A percentile compares a stretch with the other conserved stretches of the same genome.
phyloP scores from a whole-genome alignment of 2,329 filamentous ascomycete genomes.

The Ampelomyces quisqualis region DNA sequence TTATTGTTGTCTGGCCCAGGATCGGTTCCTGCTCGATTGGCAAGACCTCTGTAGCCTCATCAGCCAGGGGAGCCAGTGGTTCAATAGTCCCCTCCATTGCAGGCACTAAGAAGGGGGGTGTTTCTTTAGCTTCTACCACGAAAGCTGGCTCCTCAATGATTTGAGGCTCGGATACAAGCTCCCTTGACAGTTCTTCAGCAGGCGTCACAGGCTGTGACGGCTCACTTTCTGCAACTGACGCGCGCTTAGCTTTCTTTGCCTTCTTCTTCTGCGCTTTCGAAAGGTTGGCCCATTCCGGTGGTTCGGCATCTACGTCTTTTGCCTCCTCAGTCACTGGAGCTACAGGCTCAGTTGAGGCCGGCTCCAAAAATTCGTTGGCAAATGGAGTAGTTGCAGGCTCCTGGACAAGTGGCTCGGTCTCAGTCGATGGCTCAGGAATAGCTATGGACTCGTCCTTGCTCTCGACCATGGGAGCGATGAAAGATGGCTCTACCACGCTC shows the following conservation, averaged over 20 bases:
- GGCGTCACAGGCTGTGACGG: slow-evolving; percentile 12
- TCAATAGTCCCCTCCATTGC: slow-evolving; percentile 9
- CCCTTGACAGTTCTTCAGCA: slow-evolving; percentile 6
- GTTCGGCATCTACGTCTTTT: slow-evolving; percentile 5
- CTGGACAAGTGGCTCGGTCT: background rate
- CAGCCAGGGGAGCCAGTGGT: no score
- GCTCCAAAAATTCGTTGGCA: background rate
- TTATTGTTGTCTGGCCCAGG: background rate
- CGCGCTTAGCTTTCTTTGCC: slow-evolving; percentile 25
- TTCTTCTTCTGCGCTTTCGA: slow-evolving; percentile 36
- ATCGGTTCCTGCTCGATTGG: background rate
- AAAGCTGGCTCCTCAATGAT: slow-evolving; percentile 4
- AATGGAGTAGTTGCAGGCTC: background rate
- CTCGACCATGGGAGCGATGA: background rate
- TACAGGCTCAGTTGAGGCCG: background rate
- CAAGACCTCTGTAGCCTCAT: background rate
- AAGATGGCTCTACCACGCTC: background rate
- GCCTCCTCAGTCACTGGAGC: background rate
- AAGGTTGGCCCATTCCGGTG: slow-evolving; percentile 15
- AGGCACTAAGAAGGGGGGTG: background rate
- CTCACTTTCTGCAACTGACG: slow-evolving; percentile 13
- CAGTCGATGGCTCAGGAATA: background rate
- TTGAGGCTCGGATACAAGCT: slow-evolving; percentile 2
- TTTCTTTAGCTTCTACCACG: slow-evolving; percentile 1
- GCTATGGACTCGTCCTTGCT: background rate